These are phyloP conservation scores for Globisporangium splendens DNA, from an alignment of 352 stramenopile genomes.

Conservation along the genomic window DNA sequence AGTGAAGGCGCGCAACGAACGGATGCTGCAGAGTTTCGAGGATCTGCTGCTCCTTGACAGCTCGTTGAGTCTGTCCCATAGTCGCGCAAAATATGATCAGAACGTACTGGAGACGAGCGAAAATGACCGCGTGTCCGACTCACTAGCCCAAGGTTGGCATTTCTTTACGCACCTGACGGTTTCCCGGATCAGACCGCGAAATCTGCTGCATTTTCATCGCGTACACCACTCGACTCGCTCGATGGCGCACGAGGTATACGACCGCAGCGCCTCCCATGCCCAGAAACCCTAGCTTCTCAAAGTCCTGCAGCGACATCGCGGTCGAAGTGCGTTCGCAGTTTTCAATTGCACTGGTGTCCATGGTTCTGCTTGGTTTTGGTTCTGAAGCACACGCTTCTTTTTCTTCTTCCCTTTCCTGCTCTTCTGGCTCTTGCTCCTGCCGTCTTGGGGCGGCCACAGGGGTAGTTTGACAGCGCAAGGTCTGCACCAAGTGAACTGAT, in stretches of 20 bases:
- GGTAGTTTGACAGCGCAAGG: too few relatives aligned
- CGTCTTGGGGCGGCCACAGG: too few relatives aligned
- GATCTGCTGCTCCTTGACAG: conserved; percentile 24
- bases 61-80: conserved; percentile 14
- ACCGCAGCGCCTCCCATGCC: conserved; percentile 19
- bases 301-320: conserved; percentile 13
- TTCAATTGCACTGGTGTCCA: too few relatives aligned
- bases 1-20: conserved; percentile 24
- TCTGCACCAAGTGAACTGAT: too few relatives aligned
- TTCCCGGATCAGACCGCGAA: not conserved
- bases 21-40: conserved; percentile 25
- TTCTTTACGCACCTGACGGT: conserved; percentile 14
- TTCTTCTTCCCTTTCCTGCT: too few relatives aligned
- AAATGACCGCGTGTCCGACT: too few relatives aligned
- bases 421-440: too few relatives aligned
- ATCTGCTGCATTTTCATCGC: conserved; percentile 28
- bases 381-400: too few relatives aligned
- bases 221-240: conserved; percentile 11
- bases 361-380: too few relatives aligned
- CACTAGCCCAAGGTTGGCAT: too few relatives aligned
- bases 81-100: too few relatives aligned
- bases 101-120: too few relatives aligned
- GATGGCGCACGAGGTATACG: conserved; percentile 31
- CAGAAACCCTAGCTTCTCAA: conserved; percentile 17
- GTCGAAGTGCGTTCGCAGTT: not conserved